Evolutionary conservation across 2,329 filamentous ascomycete species (phyloP), one percentile per base, ranked within the genome.

Genomic region (Microcyclospora tardicrescens): DNA sequence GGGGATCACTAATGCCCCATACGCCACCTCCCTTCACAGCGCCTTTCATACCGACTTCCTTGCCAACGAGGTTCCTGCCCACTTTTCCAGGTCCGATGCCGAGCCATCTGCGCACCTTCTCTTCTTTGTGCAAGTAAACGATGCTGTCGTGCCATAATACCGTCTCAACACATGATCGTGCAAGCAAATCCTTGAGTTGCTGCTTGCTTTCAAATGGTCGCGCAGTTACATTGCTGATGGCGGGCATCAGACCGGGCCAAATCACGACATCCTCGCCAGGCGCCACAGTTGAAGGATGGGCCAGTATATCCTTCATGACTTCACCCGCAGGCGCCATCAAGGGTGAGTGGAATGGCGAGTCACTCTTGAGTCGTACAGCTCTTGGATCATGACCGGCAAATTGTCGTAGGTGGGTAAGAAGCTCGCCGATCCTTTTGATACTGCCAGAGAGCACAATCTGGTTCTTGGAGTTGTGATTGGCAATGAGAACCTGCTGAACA

Each of bases 111-210:
- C 79, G 71, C 13, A 94, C 83, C 45, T 79, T 79, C 54, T 80
- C 74, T 52, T 91, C 77, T 57, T 91, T 79, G 58, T 95, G 84
- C 36, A 95, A 66, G 55, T 93, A 94, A 48, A 77, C 78, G 52
- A 96, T 87, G 52, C 84, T 91, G 50, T 93, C 84, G 79, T 87
- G 94, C 89, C 89, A 96, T 42, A 75, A 72, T 32, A 96, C 85
- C 24, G 87, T 95, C 64, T 94, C 85, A n/a, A 91, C 77, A 44
- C 82, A 87, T 54, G 86, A 81, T 35, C 84, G 66, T 1, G 86
- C 79, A 36, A 94, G 66, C 34, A 93, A 63, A 45, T 93, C 79
- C 56, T 84, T 84, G 27, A 95, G 66, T 46, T 93, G 75, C 31
- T 76, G 75, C 50, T 75, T 77, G 47, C 73, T 83, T 46, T 67